A percentile compares a stretch with the other conserved stretches of the same genome.
Evolutionary conservation across 345 rosid species (phyloP).

Genomic region (Laguncularia racemosa): DNA sequence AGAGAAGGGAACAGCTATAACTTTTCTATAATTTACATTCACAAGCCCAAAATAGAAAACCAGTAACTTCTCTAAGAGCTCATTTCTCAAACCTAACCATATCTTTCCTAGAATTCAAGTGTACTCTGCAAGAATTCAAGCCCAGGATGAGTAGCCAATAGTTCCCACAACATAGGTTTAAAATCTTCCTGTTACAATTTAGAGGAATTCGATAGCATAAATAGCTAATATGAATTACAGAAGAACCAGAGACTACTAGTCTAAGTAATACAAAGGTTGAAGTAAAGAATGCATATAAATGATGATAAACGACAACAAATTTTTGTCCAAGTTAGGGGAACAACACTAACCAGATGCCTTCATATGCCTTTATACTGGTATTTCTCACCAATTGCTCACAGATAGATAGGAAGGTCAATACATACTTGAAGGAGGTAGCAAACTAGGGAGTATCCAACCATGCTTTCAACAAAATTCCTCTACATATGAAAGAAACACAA

Average conservation of each 20-base stretch:
- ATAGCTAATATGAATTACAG: too few species aligned
- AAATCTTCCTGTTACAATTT: slow-evolving; percentile 64
- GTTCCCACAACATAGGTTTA: slow-evolving; percentile 78
- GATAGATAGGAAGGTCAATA: neutral
- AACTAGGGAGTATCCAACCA: slow-evolving; percentile 99
- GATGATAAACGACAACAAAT: too few species aligned
- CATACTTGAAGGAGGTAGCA: slow-evolving; percentile 95
- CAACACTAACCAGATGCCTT: neutral
- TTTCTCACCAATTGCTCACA: neutral
- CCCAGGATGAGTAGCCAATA: slow-evolving; percentile 93
- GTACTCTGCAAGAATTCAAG: slow-evolving; percentile 93
- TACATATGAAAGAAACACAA: slow-evolving; percentile 26
- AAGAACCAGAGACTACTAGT: too few species aligned
- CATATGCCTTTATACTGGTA: too few species aligned
- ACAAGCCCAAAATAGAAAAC: neutral
- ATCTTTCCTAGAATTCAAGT: slow-evolving; percentile 99
- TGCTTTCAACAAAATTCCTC: slow-evolving; percentile 99
- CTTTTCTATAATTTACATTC: too few species aligned
- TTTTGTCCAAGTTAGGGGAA: neutral
- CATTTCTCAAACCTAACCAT: slow-evolving; percentile 49
- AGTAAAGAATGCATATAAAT: too few species aligned
- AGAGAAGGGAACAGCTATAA: too few species aligned
- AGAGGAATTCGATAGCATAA: too few species aligned
- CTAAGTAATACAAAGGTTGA: too few species aligned
- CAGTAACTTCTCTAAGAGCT: too few species aligned